Conservation (phyloP, 2,329 filamentous ascomycete species). For the Colletotrichum phormii region DNA sequence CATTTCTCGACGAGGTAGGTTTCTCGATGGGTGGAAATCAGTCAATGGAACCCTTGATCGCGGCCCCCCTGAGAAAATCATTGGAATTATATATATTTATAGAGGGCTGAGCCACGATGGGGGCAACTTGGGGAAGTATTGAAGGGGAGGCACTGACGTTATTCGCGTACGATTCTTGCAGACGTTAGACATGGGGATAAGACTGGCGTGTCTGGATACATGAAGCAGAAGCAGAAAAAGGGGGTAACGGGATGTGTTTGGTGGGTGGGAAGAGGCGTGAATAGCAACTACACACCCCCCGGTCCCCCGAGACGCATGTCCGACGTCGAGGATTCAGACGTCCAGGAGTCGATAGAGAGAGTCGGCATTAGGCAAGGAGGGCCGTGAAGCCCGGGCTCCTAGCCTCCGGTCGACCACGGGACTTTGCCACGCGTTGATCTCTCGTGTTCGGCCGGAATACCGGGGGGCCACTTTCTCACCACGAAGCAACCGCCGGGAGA, state of each 20-base stretch:
- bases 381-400: conserved; percentile 23
- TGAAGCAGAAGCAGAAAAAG: conserved; percentile 3
- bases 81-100: conserved; percentile 34
- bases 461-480: not conserved
- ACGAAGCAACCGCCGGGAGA: not conserved
- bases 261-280: conserved; percentile 5
- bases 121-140: not conserved
- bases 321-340: conserved; percentile 11
- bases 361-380: conserved; percentile 2
- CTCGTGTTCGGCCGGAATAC: conserved; percentile 35
- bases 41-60: conserved; percentile 32
- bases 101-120: conserved; percentile 34
- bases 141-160: conserved; percentile 26
- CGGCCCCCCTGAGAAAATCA: conserved; percentile 32
- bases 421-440: conserved; percentile 35
- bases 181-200: conserved; percentile 9
- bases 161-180: conserved; percentile 29
- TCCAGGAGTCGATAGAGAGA: not conserved
- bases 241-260: conserved; percentile 3
- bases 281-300: conserved; percentile 2
- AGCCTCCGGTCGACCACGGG: conserved; percentile 26
- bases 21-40: conserved; percentile 31
- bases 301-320: conserved; percentile 27
- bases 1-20: conserved; percentile 31
- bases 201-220: not conserved